Percentiles rank a stretch among this genome's conserved stretches.
These are phyloP conservation scores for Primulina tabacum DNA, from an alignment of 257 asterid genomes.

Conservation along the genomic window DNA sequence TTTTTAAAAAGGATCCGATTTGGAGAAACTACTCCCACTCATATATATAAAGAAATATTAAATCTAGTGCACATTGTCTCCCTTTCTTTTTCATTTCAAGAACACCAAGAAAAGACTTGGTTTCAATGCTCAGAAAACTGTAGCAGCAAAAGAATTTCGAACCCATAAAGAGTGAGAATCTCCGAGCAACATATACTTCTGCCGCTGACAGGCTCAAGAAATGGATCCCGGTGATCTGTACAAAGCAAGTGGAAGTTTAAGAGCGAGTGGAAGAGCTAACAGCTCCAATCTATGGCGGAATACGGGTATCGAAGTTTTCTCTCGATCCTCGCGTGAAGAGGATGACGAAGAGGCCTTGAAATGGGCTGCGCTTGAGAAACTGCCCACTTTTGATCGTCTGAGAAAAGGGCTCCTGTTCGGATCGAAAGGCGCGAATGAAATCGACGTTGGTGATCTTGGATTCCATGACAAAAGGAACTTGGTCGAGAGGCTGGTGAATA, in stretches of 20 bases:
- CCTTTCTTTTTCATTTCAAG: no score
- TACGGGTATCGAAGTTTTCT: conserved; percentile 40
- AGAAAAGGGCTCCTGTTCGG: conserved; percentile 59
- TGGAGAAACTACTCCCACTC: neutral
- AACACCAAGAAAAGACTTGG: no score
- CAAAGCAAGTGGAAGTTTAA: conserved; percentile 39
- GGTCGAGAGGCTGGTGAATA: conserved; percentile 53
- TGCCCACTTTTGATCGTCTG: conserved; percentile 66
- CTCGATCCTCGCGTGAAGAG: conserved; percentile 51
- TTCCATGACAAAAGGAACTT: conserved; percentile 45
- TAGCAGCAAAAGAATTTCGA: no score
- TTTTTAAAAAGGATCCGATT: no score
- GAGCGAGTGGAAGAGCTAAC: conserved; percentile 32
- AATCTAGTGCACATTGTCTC: no score
- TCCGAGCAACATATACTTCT: no score
- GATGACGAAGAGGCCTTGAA: conserved; percentile 74
- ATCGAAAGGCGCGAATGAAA: conserved; percentile 41
- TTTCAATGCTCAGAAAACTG: no score
- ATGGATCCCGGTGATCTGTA: conserved; percentile 39
- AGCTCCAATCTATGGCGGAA: conserved; percentile 50
- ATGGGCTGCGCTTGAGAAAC: conserved; percentile 76
- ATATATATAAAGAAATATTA: neutral
- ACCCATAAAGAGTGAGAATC: no score
- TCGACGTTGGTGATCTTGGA: conserved; percentile 49
- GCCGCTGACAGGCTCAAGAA: neutral